These are phyloP conservation scores for Cladorrhinum samala DNA, from an alignment of 495 filamentous ascomycete genomes.

Conservation along the genomic window DNA sequence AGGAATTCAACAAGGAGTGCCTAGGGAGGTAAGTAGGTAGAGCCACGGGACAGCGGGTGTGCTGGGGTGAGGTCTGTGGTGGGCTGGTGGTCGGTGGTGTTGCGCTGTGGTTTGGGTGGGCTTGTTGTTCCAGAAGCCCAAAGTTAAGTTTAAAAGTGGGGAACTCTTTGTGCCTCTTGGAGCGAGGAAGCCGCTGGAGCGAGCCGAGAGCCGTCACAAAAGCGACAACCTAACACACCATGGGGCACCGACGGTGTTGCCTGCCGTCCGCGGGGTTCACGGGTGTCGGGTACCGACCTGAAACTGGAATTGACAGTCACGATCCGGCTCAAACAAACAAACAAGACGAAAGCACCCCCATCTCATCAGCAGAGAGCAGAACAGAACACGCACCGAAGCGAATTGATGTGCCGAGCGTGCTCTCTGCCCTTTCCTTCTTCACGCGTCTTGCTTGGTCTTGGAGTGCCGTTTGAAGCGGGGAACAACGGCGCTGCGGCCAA, in stretches of 20 bases:
- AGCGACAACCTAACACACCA: no score
- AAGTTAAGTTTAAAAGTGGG: neutral
- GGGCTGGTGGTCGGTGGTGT: neutral
- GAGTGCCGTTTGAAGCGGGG: conserved; percentile 16
- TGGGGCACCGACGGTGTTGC: no score
- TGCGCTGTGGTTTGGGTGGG: neutral
- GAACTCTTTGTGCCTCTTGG: neutral
- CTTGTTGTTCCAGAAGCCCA: neutral
- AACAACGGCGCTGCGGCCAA: neutral
- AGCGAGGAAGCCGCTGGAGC: no score
- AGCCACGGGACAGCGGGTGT: no score
- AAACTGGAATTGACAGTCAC: no score
- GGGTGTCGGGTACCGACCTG: no score
- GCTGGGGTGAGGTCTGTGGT: neutral
- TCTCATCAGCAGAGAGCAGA: no score
- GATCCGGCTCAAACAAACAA: neutral
- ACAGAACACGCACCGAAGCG: no score
- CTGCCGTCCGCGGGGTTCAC: no score
- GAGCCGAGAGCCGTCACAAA: no score
- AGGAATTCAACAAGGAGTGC: no score
- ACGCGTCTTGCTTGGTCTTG: conserved; percentile 9
- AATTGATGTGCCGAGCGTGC: neutral
- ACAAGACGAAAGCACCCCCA: neutral
- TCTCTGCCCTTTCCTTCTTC: neutral
- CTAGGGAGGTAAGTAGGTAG: no score